Evolutionary conservation across 78 protist species (phyloP), one percentile per base, ranked within the genome.

Genomic region (Neovahlkampfia damariscottae): DNA sequence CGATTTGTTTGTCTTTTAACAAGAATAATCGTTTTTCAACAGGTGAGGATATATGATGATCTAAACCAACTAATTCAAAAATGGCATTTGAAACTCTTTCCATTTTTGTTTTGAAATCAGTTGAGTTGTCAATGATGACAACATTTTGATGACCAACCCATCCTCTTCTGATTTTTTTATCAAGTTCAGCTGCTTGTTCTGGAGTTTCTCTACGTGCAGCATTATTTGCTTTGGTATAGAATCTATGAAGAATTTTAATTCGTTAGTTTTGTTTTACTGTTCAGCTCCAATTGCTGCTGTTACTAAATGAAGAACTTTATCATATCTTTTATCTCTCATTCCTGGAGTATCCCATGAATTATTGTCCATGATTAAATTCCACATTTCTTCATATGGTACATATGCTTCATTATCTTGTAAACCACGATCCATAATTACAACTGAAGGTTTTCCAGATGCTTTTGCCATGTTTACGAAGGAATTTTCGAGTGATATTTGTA

Each of bases 151-250:
- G 76, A 31, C 41, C 41, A 8, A 7, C 40, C 76, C 76, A 72
- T 8, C 36, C 76, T 28, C 5, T 31, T 6, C 40, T 5, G 5
- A 72, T 7, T 6, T 72, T 72, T 6, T 6, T 19, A 31, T 72
- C 76, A 5, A 72, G 6, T 31, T 5, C 76, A 37, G 76, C 76
- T 8, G 76, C 76, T 6, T 38, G 38, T 38, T 58, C 71, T n/a
- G 77, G 50, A 37, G 77, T 39, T 7, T 74, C 77, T 58, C 70
- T 39, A 5, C 77, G 50, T n/a, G 77, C 50, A 29, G 77, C 50
- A 38, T 74, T 74, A 41, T 41, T 41, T n/a, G 6, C 69, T n/a
- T 3, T 50, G 2, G 50, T 74, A 67, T 74, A 74, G 62, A 9
- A n/a, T n/a, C n/a, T n/a, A n/a, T n/a, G n/a, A n/a, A n/a, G n/a